Base-by-base conservation (phyloP, 257 asterid species). In the Echium plantagineum region DNA sequence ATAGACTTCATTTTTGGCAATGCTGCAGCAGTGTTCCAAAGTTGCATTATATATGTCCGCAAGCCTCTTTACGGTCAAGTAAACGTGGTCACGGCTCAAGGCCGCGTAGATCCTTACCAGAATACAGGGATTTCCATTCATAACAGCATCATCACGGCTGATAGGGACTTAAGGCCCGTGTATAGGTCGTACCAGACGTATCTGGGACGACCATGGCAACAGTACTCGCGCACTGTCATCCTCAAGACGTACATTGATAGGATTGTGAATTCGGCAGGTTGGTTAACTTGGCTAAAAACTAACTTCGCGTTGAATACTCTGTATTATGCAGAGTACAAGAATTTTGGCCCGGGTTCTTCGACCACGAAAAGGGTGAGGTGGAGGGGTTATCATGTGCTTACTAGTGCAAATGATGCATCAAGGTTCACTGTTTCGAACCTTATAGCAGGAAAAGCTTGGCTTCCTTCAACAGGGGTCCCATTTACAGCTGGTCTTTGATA, bases 111-210 rank as follows among this genome's bases (percentile, higher is more conserved):
- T 63, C 97, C 95, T 22, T 85, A 76, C 60, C 97, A 90, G 38
- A 90, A 90, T 68, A 85, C 96, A 6, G 97, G 87, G 3, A 87
- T 90, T 17, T 83, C 97, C 9, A 80, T 90, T 70, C 96, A 87
- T 42, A 71, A 69, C 7, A 83, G 82, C 0, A 75, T 82, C 52
- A 69, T 90, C 68, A 58, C 62, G 75, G 75, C 96, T 0, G 90
- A 84, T 0, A 85, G 80, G 1, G 97, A 87, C 62, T 83, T 87
- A 5, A 55, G 12, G 4, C 91, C 95, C 0, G 82, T 75, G 9
- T 58, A 74, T 0, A 61, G 53, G 0, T 68, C 79, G 2, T 57
- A 68, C 9, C 63, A 66, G 1, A 89, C 97, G 0, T 86, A 75
- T 60, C 59, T 89, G 51, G 97, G 97, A 3, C 74, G 97, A 12